Percentiles rank a stretch among this genome's conserved stretches.
Evolutionary conservation across 78 protist genomes (phyloP).

Genomic region (Emiliania huxleyi): DNA sequence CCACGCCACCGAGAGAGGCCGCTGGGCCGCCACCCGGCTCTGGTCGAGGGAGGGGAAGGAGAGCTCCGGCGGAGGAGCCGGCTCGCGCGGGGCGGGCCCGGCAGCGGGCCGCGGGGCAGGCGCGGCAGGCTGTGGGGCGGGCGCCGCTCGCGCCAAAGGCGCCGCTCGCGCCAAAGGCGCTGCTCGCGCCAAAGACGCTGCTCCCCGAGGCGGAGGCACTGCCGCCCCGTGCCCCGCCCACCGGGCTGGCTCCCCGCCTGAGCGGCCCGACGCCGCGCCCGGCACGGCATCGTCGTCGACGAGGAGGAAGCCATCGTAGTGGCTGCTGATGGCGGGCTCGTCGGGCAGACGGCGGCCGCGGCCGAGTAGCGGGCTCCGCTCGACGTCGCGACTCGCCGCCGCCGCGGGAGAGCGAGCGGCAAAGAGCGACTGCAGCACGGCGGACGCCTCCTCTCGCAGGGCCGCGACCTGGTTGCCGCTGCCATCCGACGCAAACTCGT

Average conservation of each 20-base stretch:
- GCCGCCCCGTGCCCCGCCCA: no score
- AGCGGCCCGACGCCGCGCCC: background rate
- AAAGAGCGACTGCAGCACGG: background rate
- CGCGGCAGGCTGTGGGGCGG: no score
- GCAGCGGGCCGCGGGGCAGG: no score
- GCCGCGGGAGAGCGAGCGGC: background rate
- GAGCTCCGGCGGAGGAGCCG: background rate
- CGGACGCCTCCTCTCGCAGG: background rate
- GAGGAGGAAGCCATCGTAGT: background rate
- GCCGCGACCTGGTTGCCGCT: background rate
- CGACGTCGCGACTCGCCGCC: background rate
- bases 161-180: no score
- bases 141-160: no score
- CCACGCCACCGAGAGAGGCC: background rate
- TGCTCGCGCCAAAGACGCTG: no score
- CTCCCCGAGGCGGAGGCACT: no score
- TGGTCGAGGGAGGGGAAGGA: background rate
- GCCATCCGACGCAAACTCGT: background rate
- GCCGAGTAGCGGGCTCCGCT: background rate
- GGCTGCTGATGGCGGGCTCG: background rate
- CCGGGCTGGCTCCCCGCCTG: no score
- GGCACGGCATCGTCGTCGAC: background rate
- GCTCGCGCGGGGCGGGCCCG: background rate
- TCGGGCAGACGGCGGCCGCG: background rate
- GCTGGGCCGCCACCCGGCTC: background rate